phyloP scores from a whole-genome alignment of 2,329 filamentous ascomycete species.

The Conoideocrella luteorostrata region DNA sequence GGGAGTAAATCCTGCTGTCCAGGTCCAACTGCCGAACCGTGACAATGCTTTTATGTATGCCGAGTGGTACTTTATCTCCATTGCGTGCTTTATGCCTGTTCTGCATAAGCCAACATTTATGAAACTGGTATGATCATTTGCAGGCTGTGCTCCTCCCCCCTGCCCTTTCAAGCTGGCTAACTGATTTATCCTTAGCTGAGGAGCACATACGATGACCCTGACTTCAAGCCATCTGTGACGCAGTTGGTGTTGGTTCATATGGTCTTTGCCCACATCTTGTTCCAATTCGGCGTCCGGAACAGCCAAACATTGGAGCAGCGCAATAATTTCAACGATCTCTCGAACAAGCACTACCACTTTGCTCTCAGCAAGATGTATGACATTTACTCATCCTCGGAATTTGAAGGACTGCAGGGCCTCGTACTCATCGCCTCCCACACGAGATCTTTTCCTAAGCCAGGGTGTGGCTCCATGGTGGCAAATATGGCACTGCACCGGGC shows the following conservation, averaged over 20 bases:
- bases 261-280: conserved; percentile 71
- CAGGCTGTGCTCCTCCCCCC: too few relatives aligned
- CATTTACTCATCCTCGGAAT: conserved; percentile 52
- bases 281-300: conserved; percentile 70
- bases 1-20: conserved; percentile 50
- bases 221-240: conserved; percentile 53
- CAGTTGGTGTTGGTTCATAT: conserved; percentile 70
- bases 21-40: conserved; percentile 56
- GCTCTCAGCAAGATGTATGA: conserved; percentile 62
- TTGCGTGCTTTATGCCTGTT: conserved; percentile 67
- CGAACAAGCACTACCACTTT: conserved; percentile 75
- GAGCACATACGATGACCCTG: conserved; percentile 63
- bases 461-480: conserved; percentile 63
- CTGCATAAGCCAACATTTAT: conserved; percentile 73
- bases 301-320: conserved; percentile 47
- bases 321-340: conserved; percentile 53
- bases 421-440: conserved; percentile 66
- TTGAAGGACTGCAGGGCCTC: conserved; percentile 67
- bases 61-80: conserved; percentile 67
- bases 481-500: conserved; percentile 61
- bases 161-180: neutral
- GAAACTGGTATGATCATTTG: conserved; percentile 47
- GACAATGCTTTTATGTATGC: conserved; percentile 62
- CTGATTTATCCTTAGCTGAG: conserved; percentile 37
- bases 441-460: conserved; percentile 73